phyloP scores from a whole-genome alignment of 768 basidiomycete genomes.

The Pleurotus pulmonarius region DNA sequence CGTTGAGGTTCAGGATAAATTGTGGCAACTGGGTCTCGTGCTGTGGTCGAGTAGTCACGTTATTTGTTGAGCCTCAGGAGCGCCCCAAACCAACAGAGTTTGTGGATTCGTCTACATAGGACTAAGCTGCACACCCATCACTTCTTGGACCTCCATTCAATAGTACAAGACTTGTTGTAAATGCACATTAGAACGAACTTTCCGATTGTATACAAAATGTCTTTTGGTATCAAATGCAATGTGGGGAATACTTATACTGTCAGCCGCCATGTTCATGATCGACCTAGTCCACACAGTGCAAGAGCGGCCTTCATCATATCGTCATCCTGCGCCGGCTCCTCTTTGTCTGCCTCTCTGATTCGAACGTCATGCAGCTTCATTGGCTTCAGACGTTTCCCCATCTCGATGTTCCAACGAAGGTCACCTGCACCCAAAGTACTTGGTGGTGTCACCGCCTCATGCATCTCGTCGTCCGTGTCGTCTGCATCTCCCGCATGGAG shows the following conservation, averaged over 20 bases:
- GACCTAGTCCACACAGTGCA: slow-evolving; percentile 57
- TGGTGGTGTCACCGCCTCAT: slow-evolving; percentile 63
- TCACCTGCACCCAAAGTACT: slow-evolving; percentile 46
- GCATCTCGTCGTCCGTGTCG: slow-evolving; percentile 56
- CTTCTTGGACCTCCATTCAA: no score
- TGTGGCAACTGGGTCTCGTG: no score
- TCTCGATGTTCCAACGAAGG: slow-evolving; percentile 27
- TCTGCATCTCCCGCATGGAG: slow-evolving; percentile 18
- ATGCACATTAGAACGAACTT: background rate
- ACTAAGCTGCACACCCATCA: no score
- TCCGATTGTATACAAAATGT: slow-evolving; percentile 3
- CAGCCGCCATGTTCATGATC: slow-evolving; percentile 2
- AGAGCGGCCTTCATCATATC: slow-evolving; percentile 71
- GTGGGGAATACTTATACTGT: no score
- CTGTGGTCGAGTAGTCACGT: no score
- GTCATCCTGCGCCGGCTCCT: slow-evolving; percentile 42
- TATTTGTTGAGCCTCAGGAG: no score
- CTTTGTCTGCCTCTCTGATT: background rate
- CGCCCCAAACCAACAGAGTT: no score
- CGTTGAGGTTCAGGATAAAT: no score
- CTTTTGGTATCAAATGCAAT: no score
- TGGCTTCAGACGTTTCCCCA: background rate
- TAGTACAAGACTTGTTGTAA: no score
- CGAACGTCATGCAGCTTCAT: background rate
- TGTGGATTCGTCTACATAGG: no score